phyloP scores from a whole-genome alignment of 371 early-diverging fungal species.

The Mucor plumbeus region DNA sequence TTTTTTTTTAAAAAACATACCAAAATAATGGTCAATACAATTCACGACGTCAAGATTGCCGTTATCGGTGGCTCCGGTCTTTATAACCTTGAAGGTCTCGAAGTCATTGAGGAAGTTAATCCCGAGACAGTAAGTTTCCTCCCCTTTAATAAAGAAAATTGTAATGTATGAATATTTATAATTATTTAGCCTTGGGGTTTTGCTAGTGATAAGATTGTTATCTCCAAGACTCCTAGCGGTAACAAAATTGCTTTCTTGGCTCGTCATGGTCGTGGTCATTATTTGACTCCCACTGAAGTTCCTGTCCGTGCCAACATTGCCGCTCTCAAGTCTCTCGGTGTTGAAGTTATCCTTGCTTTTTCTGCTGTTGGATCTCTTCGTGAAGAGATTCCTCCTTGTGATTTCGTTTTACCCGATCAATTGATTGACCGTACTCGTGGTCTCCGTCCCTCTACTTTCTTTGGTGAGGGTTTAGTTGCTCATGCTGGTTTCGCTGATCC shows the following conservation, averaged over 20 bases:
- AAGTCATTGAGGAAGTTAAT: constrained; percentile 81
- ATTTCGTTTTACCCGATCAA: constrained; percentile 94
- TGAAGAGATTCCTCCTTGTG: constrained; percentile 91
- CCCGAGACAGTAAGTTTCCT: constrained; percentile 76
- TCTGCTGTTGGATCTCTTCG: constrained; percentile 93
- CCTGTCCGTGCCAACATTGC: constrained; percentile 97
- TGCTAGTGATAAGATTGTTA: constrained; percentile 78
- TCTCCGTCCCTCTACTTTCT: constrained; percentile 83
- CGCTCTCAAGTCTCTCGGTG: constrained; percentile 93
- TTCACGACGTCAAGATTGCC: constrained; percentile 78
- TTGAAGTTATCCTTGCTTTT: constrained; percentile 91
- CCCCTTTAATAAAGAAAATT: background rate
- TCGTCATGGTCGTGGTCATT: constrained; percentile 94
- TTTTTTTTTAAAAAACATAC: no score
- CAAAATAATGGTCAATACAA: constrained; percentile 28
- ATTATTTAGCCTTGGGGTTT: constrained; percentile 86
- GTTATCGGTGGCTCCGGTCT: constrained; percentile 97
- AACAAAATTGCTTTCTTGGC: constrained; percentile 94
- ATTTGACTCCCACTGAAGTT: constrained; percentile 87
- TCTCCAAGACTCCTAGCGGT: constrained; percentile 74
- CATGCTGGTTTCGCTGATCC: constrained; percentile 96
- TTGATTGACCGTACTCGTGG: constrained; percentile 97
- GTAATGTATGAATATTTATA: no score
- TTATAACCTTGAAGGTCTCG: constrained; percentile 88
- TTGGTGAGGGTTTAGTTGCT: constrained; percentile 90